Base-by-base conservation (phyloP, 1,284 basidiomycete species). In the Cutaneotrichosporon daszewskae region DNA sequence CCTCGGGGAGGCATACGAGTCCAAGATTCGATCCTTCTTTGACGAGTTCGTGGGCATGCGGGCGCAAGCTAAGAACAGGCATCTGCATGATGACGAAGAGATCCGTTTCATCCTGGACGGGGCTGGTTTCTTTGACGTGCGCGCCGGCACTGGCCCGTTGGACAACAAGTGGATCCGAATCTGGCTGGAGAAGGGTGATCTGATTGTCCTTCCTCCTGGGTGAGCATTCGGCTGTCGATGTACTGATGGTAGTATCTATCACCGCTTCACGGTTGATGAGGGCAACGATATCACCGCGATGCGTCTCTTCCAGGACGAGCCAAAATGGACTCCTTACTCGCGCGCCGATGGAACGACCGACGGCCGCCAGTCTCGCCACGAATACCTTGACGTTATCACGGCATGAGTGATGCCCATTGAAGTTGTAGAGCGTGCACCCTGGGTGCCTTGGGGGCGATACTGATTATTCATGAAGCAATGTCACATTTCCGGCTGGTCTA, bases 61-160 rank as follows among this genome's bases (percentile, higher is more conserved):
- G 28, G 8, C 12, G 3, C 5, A 13, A 10, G 27, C 43, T 50
- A 24, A 45, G 49, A 8, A 16, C 46, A 87, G 84, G 60, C 87
- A 90, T 58, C 77, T 91, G 72, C 88, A 91, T 57, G 87, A 91
- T 68, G 88, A 91, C 57, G 87, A 91, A 66, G 88, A 91, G 71
- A 90, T 90, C 56, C 77, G 88, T 14, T 94, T 85, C 63, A 82
- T 91, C 53, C 75, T 86, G 31, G 76, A 77, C 1, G 89, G 88
- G 7, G 81, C 79, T 34, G 87, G 87, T 0, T 94, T 81, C 74
- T 92, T 91, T 59, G 87, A 90, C 53, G 77, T 89, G 24, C 77
- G 85, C 49, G 83, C 52, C n/a, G 41, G 47, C 10, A 40, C 40
- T 3, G 53, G 41, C 18, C 31, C 42, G 20, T 47, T 54, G 14